A percentile compares a stretch with the other conserved stretches of the same genome.
Conservation (phyloP, 805 yeast genomes). For the Candida bentonensis region DNA sequence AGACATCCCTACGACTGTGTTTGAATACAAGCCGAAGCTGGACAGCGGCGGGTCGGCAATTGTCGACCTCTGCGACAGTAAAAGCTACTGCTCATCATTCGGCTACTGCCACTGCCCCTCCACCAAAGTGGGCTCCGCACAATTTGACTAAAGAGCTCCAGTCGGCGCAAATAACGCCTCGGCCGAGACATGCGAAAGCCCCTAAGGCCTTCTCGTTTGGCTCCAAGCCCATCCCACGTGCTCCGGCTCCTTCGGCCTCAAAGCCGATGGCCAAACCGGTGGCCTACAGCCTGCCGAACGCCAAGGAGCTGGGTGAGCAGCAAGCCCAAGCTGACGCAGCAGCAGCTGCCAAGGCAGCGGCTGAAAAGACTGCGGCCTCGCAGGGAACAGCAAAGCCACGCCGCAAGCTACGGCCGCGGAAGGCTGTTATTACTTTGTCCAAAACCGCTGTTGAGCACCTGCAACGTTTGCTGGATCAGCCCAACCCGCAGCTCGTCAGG, state of each 20-base stretch:
- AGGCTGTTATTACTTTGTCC: constrained; percentile 74
- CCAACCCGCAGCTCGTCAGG: constrained; percentile 78
- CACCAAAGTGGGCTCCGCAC: constrained; percentile 1
- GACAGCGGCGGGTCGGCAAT: no score
- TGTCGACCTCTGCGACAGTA: not conserved
- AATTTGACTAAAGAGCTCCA: not conserved
- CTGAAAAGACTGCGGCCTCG: constrained; percentile 13
- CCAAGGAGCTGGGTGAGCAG: not conserved
- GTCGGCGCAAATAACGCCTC: not conserved
- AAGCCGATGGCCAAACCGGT: not conserved
- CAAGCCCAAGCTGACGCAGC: constrained; percentile 4
- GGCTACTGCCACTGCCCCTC: not conserved
- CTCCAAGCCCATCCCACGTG: not conserved
- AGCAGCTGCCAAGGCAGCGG: constrained; percentile 11
- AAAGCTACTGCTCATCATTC: not conserved
- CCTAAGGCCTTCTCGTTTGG: constrained; percentile 1
- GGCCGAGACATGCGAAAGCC: not conserved
- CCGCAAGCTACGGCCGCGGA: constrained; percentile 67
- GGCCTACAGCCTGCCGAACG: not conserved
- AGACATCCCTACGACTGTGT: no score
- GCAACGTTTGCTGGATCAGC: constrained; percentile 51
- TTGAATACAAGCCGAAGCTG: no score
- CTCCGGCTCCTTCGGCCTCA: not conserved
- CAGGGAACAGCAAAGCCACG: constrained; percentile 23
- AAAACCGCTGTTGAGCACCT: constrained; percentile 67